These are phyloP conservation scores for Areca catechu DNA, from an alignment of 176 grass and related monocot species.

Conservation along the genomic window DNA sequence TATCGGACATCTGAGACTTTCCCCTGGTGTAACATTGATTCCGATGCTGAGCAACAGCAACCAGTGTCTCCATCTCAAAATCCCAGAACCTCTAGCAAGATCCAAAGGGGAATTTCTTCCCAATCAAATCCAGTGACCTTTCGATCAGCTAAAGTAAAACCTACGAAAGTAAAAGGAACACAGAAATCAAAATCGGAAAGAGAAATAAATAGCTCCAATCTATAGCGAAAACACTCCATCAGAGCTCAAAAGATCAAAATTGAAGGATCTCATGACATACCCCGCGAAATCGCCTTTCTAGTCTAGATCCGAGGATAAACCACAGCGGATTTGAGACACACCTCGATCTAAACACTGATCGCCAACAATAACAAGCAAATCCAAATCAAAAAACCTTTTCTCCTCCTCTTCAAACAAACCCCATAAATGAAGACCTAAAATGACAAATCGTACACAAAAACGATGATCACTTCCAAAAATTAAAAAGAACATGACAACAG, in stretches of 20 bases:
- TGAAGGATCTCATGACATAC: background rate
- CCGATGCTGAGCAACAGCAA: conserved; percentile 63
- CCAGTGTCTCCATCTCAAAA: conserved; percentile 41
- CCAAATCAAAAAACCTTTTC: too few species aligned
- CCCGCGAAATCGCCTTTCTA: background rate
- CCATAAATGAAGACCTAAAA: too few species aligned
- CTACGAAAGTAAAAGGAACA: conserved; percentile 17
- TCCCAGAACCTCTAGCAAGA: background rate
- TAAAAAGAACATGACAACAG: too few species aligned
- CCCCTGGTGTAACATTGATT: conserved; percentile 37
- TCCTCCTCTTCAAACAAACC: too few species aligned
- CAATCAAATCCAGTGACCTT: conserved; percentile 9
- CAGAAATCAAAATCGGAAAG: background rate
- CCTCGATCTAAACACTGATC: conserved; percentile 1
- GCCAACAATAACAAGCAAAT: background rate
- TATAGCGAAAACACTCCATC: too few species aligned
- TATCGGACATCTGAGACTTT: conserved; percentile 26
- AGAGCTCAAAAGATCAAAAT: background rate
- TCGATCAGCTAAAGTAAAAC: conserved; percentile 5
- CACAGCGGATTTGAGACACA: background rate
- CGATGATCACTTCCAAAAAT: background rate
- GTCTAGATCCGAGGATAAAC: conserved; percentile 24
- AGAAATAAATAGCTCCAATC: too few species aligned
- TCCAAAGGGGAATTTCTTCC: background rate
- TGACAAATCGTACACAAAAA: conserved; percentile 8